These are phyloP conservation scores for Aspergillus luchuensis DNA, from an alignment of 2,329 filamentous ascomycete species.

Conservation along the genomic window DNA sequence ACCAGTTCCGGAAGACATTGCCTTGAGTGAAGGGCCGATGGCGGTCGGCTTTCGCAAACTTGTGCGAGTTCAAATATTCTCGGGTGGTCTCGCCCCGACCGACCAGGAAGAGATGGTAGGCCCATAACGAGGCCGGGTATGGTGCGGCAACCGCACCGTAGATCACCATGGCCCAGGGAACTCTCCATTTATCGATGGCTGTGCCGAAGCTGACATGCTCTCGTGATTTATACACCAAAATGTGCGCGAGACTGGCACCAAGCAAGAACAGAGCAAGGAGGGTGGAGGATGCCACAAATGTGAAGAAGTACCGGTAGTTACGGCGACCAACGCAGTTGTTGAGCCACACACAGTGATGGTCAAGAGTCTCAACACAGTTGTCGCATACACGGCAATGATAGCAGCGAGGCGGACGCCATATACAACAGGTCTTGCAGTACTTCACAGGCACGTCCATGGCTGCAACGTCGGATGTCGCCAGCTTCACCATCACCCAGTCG, in stretches of 20 bases:
- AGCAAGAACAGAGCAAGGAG: constrained; percentile 75
- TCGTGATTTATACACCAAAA: constrained; percentile 69
- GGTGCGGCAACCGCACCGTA: constrained; percentile 73
- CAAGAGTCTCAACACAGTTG: constrained; percentile 94
- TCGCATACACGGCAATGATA: constrained; percentile 97
- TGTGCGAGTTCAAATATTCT: constrained; percentile 94
- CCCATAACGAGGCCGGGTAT: constrained; percentile 81
- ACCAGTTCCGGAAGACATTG: constrained; percentile 73
- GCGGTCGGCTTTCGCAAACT: constrained; percentile 88
- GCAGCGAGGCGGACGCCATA: constrained; percentile 93
- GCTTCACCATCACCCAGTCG: constrained; percentile 91
- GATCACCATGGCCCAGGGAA: constrained; percentile 85
- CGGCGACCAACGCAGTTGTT: constrained; percentile 97
- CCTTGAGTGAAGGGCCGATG: constrained; percentile 88
- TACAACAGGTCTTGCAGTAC: constrained; percentile 95
- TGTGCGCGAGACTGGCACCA: constrained; percentile 75
- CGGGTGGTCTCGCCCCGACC: constrained; percentile 90
- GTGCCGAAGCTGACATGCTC: constrained; percentile 67
- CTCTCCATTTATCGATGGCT: constrained; percentile 70
- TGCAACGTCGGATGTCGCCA: constrained; percentile 70
- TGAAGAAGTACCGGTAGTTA: constrained; percentile 98
- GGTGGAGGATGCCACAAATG: constrained; percentile 80
- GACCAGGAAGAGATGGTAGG: constrained; percentile 90
- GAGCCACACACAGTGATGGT: constrained; percentile 98
- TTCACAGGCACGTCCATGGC: constrained; percentile 98